Percentiles rank a stretch among this genome's conserved stretches.
Evolutionary conservation across 176 grass and related monocot species (phyloP).

Genomic region (Hordeum vulgare): MorexV3_pseudomolecules_assembly NC_058521.1:33965824-33966323

Average conservation of each 20-base stretch:
- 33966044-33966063: neutral
- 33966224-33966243: too few relatives aligned
- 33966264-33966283: too few relatives aligned
- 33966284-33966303: too few relatives aligned
- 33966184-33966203: too few relatives aligned
- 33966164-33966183: too few relatives aligned
- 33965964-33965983: neutral
- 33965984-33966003: neutral
- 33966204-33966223: too few relatives aligned
- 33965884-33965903: conserved; percentile 38
- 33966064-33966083: neutral
- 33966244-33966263: too few relatives aligned
- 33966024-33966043: neutral
- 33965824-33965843: conserved; percentile 60
- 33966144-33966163: neutral
- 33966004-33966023: neutral
- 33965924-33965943: neutral
- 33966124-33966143: neutral
- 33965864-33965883: neutral
- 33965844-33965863: conserved; percentile 40
- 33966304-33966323: too few relatives aligned
- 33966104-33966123: conserved; percentile 13
- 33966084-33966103: neutral
- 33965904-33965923: conserved; percentile 45
- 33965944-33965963: neutral